Conservation (phyloP, 495 filamentous ascomycete genomes). For the Thermothielavioides terrestris region DNA sequence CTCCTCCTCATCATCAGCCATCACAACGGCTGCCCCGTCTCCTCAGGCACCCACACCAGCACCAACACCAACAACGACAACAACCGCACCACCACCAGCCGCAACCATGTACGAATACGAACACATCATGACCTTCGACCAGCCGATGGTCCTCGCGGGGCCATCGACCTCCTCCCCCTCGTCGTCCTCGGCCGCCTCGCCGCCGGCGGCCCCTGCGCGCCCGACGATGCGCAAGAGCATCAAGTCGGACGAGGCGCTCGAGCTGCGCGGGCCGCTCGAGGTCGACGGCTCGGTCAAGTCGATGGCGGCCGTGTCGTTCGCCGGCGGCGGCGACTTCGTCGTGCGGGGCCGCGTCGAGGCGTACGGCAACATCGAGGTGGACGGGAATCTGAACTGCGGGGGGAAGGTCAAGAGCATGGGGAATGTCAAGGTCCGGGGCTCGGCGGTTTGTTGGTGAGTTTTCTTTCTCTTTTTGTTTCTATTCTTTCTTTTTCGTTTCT, state of each 20-base stretch:
- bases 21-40: conserved; percentile 1
- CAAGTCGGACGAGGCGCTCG: conserved; percentile 24
- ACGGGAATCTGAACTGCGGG: conserved; percentile 25
- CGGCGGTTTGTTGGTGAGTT: conserved; percentile 11
- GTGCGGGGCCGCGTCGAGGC: conserved; percentile 33
- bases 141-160: conserved; percentile 14
- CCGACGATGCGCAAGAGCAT: conserved; percentile 24
- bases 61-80: not conserved
- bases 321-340: conserved; percentile 27
- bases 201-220: not conserved
- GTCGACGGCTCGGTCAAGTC: conserved; percentile 34
- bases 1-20: not conserved
- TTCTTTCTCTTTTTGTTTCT: not conserved
- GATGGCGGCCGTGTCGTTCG: conserved; percentile 22
- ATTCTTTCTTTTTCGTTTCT: not conserved
- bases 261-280: conserved; percentile 30
- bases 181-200: not conserved
- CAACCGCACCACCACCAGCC: conserved; percentile 3
- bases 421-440: conserved; percentile 29
- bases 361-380: conserved; percentile 28
- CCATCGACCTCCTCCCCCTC: conserved; percentile 7
- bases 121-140: conserved; percentile 28
- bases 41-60: not conserved
- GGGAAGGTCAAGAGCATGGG: conserved; percentile 35
- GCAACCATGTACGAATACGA: conserved; percentile 29